Evolutionary conservation across 768 basidiomycete species (phyloP), one percentile per base, ranked within the genome.

Genomic region (Pulveroboletus sp.): DNA sequence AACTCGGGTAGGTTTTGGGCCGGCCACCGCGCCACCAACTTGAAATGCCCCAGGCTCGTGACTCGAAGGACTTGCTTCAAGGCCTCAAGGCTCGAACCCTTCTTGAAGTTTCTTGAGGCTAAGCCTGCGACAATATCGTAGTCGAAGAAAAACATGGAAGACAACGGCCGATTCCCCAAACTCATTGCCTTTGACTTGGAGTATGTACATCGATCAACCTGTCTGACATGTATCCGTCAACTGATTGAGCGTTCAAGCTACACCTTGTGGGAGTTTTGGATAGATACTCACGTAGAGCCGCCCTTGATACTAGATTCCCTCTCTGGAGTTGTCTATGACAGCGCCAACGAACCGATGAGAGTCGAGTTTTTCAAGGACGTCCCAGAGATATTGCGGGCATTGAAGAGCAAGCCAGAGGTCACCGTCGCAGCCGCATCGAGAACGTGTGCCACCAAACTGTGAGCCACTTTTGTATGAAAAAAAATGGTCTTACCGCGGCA

Each of bases 181-280:
- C 76, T 88, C 27, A 71, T 91, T 20, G 88, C 84, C 3, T 91
- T 93, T 62, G 91, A 94, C 59, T 70, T 93, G 14, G 90, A 93
- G 85, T 91, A 64, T 43, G 79, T 61, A 5, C 29, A 17, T 62
- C 62, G 11, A 10, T 27, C 16, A 20, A n/a, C 45, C 21, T 27
- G 21, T 23, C 33, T 23, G n/a, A 23, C 12, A 21, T 5, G 40
- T 11, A 21, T 13, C 14, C n/a, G 32, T 13, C 39, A 31, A 35
- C 45, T 53, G 25, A 56, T n/a, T 4, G 12, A 45, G 13, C 16
- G 40, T 50, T 7, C 31, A 52, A 90, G 90, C 61, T 92, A 87
- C 64, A 93, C 91, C 0, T 72, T 93, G 6, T 93, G 90, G 90
- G 79, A 85, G 49, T 72, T 92, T 14, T 92, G 90, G 90, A 85